phyloP scores from a whole-genome alignment of 2,329 filamentous ascomycete species.

The Tympanopsis confertula region DNA sequence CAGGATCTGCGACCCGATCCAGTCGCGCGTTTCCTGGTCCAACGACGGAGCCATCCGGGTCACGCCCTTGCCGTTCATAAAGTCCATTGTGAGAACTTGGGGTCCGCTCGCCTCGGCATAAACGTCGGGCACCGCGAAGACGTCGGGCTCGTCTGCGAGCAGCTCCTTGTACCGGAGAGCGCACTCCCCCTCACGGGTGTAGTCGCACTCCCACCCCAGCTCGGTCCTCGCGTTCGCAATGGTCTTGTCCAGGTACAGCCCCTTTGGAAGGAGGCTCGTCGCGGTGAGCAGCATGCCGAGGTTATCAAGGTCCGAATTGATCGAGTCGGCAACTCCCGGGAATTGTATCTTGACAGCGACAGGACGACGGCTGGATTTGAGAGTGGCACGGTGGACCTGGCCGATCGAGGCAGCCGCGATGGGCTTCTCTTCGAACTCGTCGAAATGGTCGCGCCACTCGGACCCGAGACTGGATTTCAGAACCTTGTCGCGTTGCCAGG shows the following conservation, averaged over 20 bases:
- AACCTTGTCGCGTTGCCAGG: conserved; percentile 81
- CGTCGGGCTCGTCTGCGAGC: conserved; percentile 57
- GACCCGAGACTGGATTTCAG: conserved; percentile 66
- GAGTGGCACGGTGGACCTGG: conserved; percentile 77
- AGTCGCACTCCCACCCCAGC: conserved; percentile 95
- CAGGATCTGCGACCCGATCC: conserved; percentile 90
- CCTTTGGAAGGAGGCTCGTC: conserved; percentile 78
- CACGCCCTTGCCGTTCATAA: conserved; percentile 75
- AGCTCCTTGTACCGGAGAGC: conserved; percentile 66
- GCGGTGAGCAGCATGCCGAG: conserved; percentile 82
- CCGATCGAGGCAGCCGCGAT: conserved; percentile 95
- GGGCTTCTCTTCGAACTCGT: conserved; percentile 76
- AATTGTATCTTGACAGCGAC: conserved; percentile 98
- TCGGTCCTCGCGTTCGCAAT: conserved; percentile 90
- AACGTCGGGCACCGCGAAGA: conserved; percentile 71
- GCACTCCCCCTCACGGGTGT: conserved; percentile 75
- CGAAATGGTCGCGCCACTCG: conserved; percentile 76
- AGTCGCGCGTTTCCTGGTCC: conserved; percentile 76
- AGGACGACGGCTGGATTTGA: conserved; percentile 60
- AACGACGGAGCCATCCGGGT: conserved; percentile 69
- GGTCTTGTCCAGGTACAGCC: conserved; percentile 89
- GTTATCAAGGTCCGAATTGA: conserved; percentile 93
- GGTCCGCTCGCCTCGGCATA: conserved; percentile 69
- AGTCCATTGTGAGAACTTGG: conserved; percentile 85
- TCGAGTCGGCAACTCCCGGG: conserved; percentile 87